phyloP scores from a whole-genome alignment of 169 alveolate species.

The Cryptosporidium baileyi region DNA sequence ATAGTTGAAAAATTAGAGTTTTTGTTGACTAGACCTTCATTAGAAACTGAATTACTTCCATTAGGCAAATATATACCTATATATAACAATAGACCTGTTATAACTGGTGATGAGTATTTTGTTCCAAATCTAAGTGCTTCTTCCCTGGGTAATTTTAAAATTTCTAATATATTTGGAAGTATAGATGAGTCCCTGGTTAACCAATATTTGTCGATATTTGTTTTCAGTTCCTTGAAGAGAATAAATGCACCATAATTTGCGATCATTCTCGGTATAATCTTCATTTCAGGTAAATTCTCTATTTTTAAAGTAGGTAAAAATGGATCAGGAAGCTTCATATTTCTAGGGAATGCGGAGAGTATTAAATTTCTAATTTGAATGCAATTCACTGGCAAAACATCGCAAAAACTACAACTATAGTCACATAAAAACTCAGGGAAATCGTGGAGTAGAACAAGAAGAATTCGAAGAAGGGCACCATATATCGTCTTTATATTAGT shows the following conservation, averaged over 20 bases:
- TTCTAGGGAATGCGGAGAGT: slow-evolving; percentile 93
- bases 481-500: slow-evolving; percentile 62
- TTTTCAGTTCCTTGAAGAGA: slow-evolving; percentile 7
- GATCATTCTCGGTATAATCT: slow-evolving; percentile 82
- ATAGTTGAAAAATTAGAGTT: no score
- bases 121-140: slow-evolving; percentile 54
- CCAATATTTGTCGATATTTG: slow-evolving; percentile 46
- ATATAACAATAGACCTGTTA: slow-evolving; percentile 56
- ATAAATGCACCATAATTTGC: slow-evolving; percentile 62
- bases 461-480: slow-evolving; percentile 84
- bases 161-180: slow-evolving; percentile 29
- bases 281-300: slow-evolving; percentile 89
- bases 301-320: slow-evolving; percentile 86
- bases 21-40: no score
- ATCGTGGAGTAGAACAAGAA: slow-evolving; percentile 89
- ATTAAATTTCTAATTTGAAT: slow-evolving; percentile 92
- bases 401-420: slow-evolving; percentile 88
- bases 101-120: slow-evolving; percentile 37
- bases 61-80: slow-evolving; percentile 58
- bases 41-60: slow-evolving; percentile 23
- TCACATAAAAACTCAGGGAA: slow-evolving; percentile 94
- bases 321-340: slow-evolving; percentile 92
- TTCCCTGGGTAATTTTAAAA: slow-evolving; percentile 28
- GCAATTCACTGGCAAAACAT: slow-evolving; percentile 89
- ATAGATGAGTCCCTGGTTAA: slow-evolving; percentile 57